Conservation (phyloP, 306 rosid species). For the Rosa persica region DNA sequence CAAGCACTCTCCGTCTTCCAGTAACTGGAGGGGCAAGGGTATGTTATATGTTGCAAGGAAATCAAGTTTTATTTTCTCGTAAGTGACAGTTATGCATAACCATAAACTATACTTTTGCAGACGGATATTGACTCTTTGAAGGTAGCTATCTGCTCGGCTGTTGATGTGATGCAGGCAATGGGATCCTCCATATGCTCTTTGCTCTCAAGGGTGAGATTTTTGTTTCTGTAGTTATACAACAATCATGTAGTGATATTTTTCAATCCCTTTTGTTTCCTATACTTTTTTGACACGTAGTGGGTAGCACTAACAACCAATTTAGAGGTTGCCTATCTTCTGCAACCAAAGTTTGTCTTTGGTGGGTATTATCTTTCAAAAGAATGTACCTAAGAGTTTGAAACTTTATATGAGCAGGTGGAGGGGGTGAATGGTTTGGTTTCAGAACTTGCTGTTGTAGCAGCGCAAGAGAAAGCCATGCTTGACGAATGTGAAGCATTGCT, state of each 20-base stretch:
- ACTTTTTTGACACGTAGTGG: not conserved
- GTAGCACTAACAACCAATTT: not conserved
- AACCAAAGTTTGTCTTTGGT: not conserved
- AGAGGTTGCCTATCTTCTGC: slow-evolving; percentile 9
- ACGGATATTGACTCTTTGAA: slow-evolving; percentile 82
- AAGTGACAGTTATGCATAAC: slow-evolving; percentile 23
- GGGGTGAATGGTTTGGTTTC: slow-evolving; percentile 66
- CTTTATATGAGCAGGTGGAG: slow-evolving; percentile 53
- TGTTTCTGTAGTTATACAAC: not conserved
- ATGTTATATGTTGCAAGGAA: slow-evolving; percentile 27
- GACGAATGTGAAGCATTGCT: slow-evolving; percentile 74
- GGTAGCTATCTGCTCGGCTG: slow-evolving; percentile 81
- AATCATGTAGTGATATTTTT: not conserved
- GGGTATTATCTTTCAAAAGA: slow-evolving; percentile 14
- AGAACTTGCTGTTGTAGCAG: slow-evolving; percentile 75
- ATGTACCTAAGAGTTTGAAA: slow-evolving; percentile 13
- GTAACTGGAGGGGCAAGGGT: slow-evolving; percentile 87
- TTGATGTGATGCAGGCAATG: slow-evolving; percentile 87
- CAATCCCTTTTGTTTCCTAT: not conserved
- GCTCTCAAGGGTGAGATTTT: slow-evolving; percentile 67
- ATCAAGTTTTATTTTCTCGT: slow-evolving; percentile 18
- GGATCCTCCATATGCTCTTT: slow-evolving; percentile 75
- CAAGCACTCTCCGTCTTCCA: slow-evolving; percentile 92
- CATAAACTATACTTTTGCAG: slow-evolving; percentile 43
- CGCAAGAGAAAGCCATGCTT: slow-evolving; percentile 84